Conservation (phyloP, 2,329 filamentous ascomycete species). For the Colletotrichum agaves region DNA sequence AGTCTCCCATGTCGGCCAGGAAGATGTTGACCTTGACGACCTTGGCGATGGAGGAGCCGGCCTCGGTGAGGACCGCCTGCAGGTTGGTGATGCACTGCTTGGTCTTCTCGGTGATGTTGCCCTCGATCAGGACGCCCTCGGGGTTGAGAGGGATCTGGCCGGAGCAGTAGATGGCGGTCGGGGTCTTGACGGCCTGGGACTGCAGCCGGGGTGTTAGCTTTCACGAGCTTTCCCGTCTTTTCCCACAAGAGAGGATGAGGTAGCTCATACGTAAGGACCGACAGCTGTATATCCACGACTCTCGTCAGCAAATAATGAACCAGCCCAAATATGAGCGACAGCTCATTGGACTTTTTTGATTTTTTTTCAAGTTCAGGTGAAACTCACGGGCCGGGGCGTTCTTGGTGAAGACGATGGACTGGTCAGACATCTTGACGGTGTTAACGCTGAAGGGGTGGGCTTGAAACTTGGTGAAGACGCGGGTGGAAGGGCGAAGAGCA, state of each 20-base stretch:
- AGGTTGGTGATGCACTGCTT: conserved; percentile 78
- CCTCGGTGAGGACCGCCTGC: conserved; percentile 82
- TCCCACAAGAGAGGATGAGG: not conserved
- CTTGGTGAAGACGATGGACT: conserved; percentile 65
- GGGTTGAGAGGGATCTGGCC: conserved; percentile 77
- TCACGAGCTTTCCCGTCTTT: not conserved
- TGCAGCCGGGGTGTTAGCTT: conserved; percentile 45
- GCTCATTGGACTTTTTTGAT: too few relatives aligned
- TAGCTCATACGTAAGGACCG: conserved; percentile 68
- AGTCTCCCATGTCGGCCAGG: conserved; percentile 90
- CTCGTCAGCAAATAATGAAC: conserved; percentile 27
- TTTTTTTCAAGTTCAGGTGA: not conserved
- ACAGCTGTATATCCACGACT: conserved; percentile 55
- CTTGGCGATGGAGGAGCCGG: conserved; percentile 79
- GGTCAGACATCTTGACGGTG: conserved; percentile 40
- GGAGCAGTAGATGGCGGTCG: conserved; percentile 73
- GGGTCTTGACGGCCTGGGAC: conserved; percentile 75
- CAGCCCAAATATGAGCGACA: not conserved
- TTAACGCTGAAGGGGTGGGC: conserved; percentile 23
- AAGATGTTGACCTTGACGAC: conserved; percentile 95
- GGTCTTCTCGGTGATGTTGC: conserved; percentile 72
- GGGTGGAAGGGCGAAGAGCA: conserved; percentile 1
- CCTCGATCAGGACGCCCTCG: conserved; percentile 65
- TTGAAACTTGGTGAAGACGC: conserved; percentile 10
- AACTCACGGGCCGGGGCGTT: conserved; percentile 68